Evolutionary conservation across 192 early-diverging fungal species (phyloP).

Genomic region (Jimgerdemannia lactiflua): DNA sequence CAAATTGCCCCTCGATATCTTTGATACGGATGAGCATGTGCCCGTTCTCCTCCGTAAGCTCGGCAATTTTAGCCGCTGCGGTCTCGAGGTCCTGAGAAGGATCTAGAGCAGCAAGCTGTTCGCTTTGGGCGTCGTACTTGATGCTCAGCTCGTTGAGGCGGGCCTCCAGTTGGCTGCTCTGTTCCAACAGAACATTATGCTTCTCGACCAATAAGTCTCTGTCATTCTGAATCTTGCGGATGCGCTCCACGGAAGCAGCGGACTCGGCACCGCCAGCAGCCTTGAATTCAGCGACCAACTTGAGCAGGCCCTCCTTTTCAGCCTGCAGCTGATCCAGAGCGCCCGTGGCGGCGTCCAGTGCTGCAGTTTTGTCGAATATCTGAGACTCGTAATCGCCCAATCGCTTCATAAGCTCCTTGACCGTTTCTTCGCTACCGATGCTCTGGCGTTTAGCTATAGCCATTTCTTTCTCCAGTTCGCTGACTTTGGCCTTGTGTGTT

Average conservation of each 20-base stretch:
- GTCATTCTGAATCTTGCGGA: not conserved
- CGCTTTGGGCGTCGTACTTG: not conserved
- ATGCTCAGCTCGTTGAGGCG: not conserved
- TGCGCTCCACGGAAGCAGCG: not conserved
- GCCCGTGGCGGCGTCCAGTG: not conserved
- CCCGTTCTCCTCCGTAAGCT: conserved; percentile 24
- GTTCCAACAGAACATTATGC: not conserved
- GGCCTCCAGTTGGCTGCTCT: not conserved
- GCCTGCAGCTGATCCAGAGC: not conserved
- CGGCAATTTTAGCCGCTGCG: conserved; percentile 1
- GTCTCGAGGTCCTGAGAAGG: not conserved
- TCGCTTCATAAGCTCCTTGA: not conserved
- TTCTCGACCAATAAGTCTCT: not conserved
- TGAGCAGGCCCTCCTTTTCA: conserved; percentile 22
- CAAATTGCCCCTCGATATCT: conserved; percentile 26
- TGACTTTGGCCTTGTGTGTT: not conserved
- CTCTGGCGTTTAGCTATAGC: not conserved
- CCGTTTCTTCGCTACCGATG: not conserved
- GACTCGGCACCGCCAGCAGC: not conserved
- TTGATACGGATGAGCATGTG: conserved; percentile 20
- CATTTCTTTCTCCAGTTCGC: not conserved
- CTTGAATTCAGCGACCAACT: conserved; percentile 13
- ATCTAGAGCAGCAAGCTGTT: not conserved
- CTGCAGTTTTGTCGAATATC: not conserved
- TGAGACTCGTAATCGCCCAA: not conserved